A percentile compares a stretch with the other conserved stretches of the same genome.
These are phyloP conservation scores for Podaxis sp. DNA, from an alignment of 768 basidiomycete genomes.

Conservation along the genomic window DNA sequence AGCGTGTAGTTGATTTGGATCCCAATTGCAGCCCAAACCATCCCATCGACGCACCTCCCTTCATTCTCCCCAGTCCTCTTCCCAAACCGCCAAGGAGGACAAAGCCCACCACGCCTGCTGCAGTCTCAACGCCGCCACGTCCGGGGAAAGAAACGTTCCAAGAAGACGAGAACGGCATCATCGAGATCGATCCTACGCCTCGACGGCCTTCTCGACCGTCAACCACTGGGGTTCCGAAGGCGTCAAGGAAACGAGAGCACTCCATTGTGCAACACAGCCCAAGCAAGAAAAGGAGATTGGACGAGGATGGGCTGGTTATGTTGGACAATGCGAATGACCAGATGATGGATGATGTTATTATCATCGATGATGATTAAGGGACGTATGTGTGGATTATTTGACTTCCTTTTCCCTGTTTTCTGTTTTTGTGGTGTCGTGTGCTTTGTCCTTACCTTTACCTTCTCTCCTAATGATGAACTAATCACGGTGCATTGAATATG, in stretches of 20 bases:
- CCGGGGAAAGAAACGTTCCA: slow-evolving; percentile 23
- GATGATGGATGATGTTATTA: slow-evolving; percentile 37
- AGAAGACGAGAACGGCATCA: slow-evolving; percentile 50
- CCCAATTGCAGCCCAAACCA: slow-evolving; percentile 46
- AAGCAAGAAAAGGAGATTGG: slow-evolving; percentile 59
- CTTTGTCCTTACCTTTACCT: neutral
- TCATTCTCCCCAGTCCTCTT: slow-evolving; percentile 62
- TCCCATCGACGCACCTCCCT: slow-evolving; percentile 42
- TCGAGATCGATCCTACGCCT: slow-evolving; percentile 50
- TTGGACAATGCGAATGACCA: slow-evolving; percentile 54
- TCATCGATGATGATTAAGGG: slow-evolving; percentile 21
- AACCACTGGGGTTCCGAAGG: neutral
- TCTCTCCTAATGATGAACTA: neutral
- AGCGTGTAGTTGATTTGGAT: neutral
- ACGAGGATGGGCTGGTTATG: slow-evolving; percentile 71
- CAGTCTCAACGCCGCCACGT: slow-evolving; percentile 38
- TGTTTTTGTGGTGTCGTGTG: neutral
- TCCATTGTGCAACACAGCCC: slow-evolving; percentile 36
- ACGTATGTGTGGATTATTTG: neutral
- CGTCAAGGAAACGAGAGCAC: slow-evolving; percentile 20
- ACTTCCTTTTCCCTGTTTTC: neutral
- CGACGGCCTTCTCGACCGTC: slow-evolving; percentile 31
- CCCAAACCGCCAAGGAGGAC: slow-evolving; percentile 48
- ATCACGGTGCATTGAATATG: slow-evolving; percentile 13
- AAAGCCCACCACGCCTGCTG: slow-evolving; percentile 30